phyloP scores from a whole-genome alignment of 768 basidiomycete species.

The Phaeotremella skinneri region DNA sequence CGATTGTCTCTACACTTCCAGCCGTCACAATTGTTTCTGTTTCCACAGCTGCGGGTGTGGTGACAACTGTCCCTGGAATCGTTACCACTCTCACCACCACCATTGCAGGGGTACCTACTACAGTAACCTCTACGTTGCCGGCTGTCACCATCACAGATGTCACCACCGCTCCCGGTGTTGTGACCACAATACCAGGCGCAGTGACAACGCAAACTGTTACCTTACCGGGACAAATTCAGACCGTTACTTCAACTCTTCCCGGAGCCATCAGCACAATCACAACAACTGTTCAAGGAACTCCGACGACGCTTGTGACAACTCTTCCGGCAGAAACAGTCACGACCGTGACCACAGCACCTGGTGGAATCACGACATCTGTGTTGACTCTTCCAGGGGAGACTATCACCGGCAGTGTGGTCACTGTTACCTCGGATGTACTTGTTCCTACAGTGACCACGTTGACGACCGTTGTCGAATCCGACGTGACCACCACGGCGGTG shows the following conservation, averaged over 20 bases:
- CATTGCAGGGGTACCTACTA: not conserved
- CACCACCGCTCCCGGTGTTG: conserved; percentile 1
- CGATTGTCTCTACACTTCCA: not conserved
- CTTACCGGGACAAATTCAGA: conserved; percentile 2
- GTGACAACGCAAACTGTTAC: conserved; percentile 8
- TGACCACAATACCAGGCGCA: conserved; percentile 2
- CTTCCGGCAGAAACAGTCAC: not conserved
- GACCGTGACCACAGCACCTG: not conserved
- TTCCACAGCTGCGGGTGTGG: not conserved
- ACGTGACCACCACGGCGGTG: conserved; percentile 3
- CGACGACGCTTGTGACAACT: conserved; percentile 10
- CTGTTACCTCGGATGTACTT: not conserved
- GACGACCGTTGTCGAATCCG: not conserved
- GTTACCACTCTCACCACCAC: conserved; percentile 5
- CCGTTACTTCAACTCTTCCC: conserved; percentile 7
- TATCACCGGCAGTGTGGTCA: not conserved
- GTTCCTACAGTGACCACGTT: conserved; percentile 7
- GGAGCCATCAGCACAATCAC: conserved; percentile 6
- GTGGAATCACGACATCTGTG: too few relatives aligned
- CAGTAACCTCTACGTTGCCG: not conserved
- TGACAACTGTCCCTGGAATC: not conserved
- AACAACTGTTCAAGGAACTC: not conserved
- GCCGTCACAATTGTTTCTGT: not conserved
- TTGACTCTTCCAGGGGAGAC: too few relatives aligned
- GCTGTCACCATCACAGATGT: not conserved